Evolutionary conservation across 2,329 filamentous ascomycete species (phyloP).

Genomic region (Lecanicillium sp.): DNA sequence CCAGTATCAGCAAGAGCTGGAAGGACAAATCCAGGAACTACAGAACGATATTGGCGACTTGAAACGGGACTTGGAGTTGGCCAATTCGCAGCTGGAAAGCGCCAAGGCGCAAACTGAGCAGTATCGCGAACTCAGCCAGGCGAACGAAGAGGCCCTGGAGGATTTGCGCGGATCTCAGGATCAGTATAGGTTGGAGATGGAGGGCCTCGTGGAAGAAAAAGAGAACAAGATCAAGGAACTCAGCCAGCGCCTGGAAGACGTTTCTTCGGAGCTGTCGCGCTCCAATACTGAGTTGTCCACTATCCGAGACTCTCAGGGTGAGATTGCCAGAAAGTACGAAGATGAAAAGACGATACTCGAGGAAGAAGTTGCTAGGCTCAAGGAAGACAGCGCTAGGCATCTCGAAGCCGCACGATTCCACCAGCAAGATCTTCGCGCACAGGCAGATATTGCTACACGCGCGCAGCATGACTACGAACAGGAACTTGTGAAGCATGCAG

Average conservation of each 20-base stretch:
- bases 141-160: constrained; percentile 79
- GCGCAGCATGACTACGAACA: constrained; percentile 94
- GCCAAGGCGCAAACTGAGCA: constrained; percentile 75
- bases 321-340: constrained; percentile 61
- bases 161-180: constrained; percentile 75
- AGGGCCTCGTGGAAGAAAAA: constrained; percentile 67
- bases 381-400: constrained; percentile 76
- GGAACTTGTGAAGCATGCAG: constrained; percentile 89
- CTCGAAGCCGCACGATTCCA: constrained; percentile 74
- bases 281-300: constrained; percentile 77
- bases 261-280: constrained; percentile 71
- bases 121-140: constrained; percentile 82
- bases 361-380: constrained; percentile 70
- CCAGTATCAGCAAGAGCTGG: constrained; percentile 40
- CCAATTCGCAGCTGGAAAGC: constrained; percentile 71
- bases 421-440: constrained; percentile 84
- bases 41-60: constrained; percentile 77
- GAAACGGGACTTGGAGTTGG: constrained; percentile 77
- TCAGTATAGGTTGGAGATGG: constrained; percentile 81
- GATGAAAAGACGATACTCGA: constrained; percentile 78
- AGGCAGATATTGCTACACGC: constrained; percentile 87
- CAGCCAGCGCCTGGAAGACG: constrained; percentile 73
- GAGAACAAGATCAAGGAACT: constrained; percentile 73
- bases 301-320: constrained; percentile 72
- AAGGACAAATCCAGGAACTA: constrained; percentile 69